phyloP scores from a whole-genome alignment of 371 early-diverging fungal species.

The Zancudomyces culisetae region DNA sequence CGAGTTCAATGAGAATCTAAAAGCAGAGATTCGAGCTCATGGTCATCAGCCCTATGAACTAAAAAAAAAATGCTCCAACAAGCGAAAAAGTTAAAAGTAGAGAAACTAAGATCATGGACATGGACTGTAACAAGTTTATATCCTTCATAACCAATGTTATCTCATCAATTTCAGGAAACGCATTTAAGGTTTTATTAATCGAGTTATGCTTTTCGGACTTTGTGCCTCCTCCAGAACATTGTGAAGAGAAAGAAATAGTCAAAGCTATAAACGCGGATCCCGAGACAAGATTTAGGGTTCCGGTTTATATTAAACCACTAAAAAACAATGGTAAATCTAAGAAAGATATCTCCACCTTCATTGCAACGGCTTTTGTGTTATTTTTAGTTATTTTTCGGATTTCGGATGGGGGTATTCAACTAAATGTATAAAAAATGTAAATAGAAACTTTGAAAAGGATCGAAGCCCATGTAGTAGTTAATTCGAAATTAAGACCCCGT shows the following conservation, averaged over 20 bases:
- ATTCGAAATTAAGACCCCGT: background rate
- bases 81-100: background rate
- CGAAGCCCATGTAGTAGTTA: conserved; percentile 1
- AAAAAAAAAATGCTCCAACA: background rate
- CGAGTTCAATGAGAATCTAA: background rate
- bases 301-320: background rate
- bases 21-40: background rate
- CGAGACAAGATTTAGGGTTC: background rate
- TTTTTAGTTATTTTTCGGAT: background rate
- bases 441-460: background rate
- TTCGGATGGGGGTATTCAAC: background rate
- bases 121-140: background rate
- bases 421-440: background rate
- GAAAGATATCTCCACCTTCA: background rate
- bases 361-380: background rate
- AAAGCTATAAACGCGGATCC: background rate
- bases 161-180: background rate
- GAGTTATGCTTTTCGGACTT: background rate
- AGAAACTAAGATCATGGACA: background rate
- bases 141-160: background rate
- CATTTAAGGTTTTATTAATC: background rate
- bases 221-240: background rate
- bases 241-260: background rate
- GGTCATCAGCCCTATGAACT: background rate
- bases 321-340: background rate